Evolutionary conservation across 352 stramenopile species (phyloP), one percentile per base, ranked within the genome.

Genomic region (Peronospora tabacina): DNA sequence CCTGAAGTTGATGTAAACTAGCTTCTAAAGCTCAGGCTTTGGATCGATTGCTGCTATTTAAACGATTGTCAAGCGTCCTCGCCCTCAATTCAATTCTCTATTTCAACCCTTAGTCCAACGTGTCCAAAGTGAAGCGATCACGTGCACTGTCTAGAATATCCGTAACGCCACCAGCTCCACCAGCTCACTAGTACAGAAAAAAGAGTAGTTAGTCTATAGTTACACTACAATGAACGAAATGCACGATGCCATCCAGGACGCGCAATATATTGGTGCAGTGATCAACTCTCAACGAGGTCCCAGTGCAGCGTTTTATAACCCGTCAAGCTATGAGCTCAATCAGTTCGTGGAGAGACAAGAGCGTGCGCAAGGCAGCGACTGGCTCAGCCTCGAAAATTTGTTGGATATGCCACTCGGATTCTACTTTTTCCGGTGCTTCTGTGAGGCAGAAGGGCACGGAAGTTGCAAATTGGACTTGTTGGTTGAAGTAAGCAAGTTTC

Each of bases 231-330:
- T 95, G 84, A 80, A 95, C 51, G 83, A 90, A 56, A 70, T 95
- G 20, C 82, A 94, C 45, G 85, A 95, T 67, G 82, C 83, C 36
- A 89, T 95, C 40, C 82, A 94, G 52, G 84, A 95, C 49, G 82
- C 83, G 44, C 76, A 91, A 58, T 95, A 95, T 55, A 90, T 94
- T 41, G 78, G 82, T 44, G 85, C 83, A 0, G 81, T 95, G 49
- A 83, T 62, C 12, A 89, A 93, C 40, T 60, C 71, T 28, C 70
- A 85, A 32, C 78, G 78, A 9, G 74, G 79, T 0, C 81, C 81
- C 0, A 86, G 61, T 29, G 72, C 77, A 1, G 71, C 78, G 2
- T 92, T 85, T 52, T 87, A 88, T 64, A 80, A 68, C n/a, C 73
- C 78, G 29, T 73, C 75, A 10, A 57, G 67, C 30, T 68, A 68